phyloP scores from a whole-genome alignment of 345 rosid species.

The Rhodamnia argentea region DNA sequence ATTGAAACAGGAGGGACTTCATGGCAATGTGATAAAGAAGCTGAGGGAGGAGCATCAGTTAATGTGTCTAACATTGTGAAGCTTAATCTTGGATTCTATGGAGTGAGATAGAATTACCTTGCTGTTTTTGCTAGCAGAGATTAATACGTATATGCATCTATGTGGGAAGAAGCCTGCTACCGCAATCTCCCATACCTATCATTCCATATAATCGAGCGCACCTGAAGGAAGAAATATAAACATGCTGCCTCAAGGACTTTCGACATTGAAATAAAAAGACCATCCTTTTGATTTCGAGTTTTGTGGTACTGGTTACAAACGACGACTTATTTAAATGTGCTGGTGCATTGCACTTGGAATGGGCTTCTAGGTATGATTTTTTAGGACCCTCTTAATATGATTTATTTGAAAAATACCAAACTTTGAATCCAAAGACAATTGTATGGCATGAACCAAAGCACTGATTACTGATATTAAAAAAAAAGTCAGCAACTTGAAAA shows the following conservation, averaged over 20 bases:
- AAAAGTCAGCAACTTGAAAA: background rate
- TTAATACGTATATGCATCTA: background rate
- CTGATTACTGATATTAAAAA: background rate
- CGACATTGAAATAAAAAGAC: background rate
- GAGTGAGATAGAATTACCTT: background rate
- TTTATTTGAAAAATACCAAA: background rate
- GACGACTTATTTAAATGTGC: background rate
- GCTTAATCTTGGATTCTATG: background rate
- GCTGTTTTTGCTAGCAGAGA: background rate
- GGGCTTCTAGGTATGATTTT: background rate
- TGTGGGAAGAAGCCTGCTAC: background rate
- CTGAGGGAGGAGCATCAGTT: background rate
- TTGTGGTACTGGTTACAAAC: background rate
- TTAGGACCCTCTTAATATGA: background rate
- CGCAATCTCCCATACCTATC: background rate
- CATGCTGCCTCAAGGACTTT: background rate
- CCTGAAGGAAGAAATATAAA: background rate
- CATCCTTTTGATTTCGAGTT: background rate
- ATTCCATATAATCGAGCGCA: background rate
- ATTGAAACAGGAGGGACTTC: background rate
- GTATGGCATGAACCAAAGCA: background rate
- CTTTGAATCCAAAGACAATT: background rate
- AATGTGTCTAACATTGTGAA: background rate
- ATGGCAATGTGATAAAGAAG: background rate
- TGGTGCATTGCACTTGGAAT: background rate